Base-by-base conservation (phyloP, 78 protist species). In the Cyanophora paradoxa region DNA sequence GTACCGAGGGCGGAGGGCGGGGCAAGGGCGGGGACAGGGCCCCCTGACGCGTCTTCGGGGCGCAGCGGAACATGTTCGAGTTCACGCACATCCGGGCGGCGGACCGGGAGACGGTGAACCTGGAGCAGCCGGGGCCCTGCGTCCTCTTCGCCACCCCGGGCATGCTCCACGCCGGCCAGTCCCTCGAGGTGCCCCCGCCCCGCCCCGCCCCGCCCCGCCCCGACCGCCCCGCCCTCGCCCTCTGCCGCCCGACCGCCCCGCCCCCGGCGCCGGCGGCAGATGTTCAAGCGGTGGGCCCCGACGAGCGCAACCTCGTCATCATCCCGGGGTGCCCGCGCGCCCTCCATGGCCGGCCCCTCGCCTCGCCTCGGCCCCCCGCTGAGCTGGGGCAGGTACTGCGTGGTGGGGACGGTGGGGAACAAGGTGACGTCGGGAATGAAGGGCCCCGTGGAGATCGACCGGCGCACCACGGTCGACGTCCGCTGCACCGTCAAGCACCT, bases 141-240 rank as follows among this genome's bases (percentile, higher is more conserved):
- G 96, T 95, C 6, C 73, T 95, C 17, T 94, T 95, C 61, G 97
- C 98, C 20, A 90, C 98, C 13, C 97, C 98, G 2, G 98, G 98
- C 46, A 95, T 95, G 98, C 78, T 95, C 22, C 93, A 92, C 71
- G 95, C 92, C 6, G 98, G 98, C 40, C 44, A 78, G 20, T 69
- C 86, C 28, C 67, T 89, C 26, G 65, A 75, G 30, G 80, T 64
- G n/a, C n/a, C n/a, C n/a, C n/a, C n/a, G n/a, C n/a, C n/a, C n/a
- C n/a, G n/a, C n/a, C n/a, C n/a, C n/a, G n/a, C n/a, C n/a, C n/a
- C 52, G 13, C 52, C 13, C 52, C 52, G 10, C 52, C 52, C 13
- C 52, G 52, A 44, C 52, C 52, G n/a, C 52, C 13, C 52, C 52
- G n/a, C 10, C 52, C 52, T 44, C 52, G n/a, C 52, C 52, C 52